A percentile compares a stretch with the other conserved stretches of the same genome.
Evolutionary conservation across 2,329 filamentous ascomycete genomes (phyloP).

Genomic region (Diatrype stigma): DNA sequence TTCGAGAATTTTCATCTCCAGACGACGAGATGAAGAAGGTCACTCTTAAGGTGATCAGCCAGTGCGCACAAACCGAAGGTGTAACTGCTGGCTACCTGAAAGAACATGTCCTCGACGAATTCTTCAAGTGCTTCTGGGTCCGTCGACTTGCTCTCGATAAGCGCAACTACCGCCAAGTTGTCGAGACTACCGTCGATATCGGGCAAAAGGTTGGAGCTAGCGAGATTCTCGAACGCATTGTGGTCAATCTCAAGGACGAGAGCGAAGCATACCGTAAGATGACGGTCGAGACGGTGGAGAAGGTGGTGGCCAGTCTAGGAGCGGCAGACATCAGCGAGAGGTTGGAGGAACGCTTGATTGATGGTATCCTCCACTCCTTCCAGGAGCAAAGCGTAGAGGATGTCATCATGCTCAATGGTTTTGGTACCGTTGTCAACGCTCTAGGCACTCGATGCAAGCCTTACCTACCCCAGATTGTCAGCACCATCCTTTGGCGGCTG

Average conservation of each 20-base stretch:
- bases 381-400: constrained; percentile 98
- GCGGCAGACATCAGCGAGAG: constrained; percentile 91
- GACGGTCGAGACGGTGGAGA: constrained; percentile 97
- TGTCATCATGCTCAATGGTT: constrained; percentile 92
- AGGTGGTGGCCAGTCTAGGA: constrained; percentile 87
- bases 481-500: constrained; percentile 89
- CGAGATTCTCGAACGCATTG: constrained; percentile 90
- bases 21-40: constrained; percentile 99
- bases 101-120: constrained; percentile 89
- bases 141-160: constrained; percentile 95
- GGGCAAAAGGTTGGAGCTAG: constrained; percentile 96
- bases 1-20: constrained; percentile 92
- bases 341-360: constrained; percentile 87
- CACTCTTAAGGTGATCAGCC: constrained; percentile 92
- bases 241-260: constrained; percentile 95
- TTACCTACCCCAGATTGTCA: constrained; percentile 94
- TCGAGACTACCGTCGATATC: constrained; percentile 95
- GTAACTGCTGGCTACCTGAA: constrained; percentile 94
- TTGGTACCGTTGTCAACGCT: constrained; percentile 95
- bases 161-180: constrained; percentile 95
- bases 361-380: constrained; percentile 93
- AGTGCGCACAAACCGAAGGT: constrained; percentile 90
- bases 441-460: constrained; percentile 91
- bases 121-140: constrained; percentile 99
- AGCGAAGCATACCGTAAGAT: constrained; percentile 98